Evolutionary conservation across 2,329 filamentous ascomycete genomes (phyloP), one percentile per base, ranked within the genome.

Genomic region (Clonostachys byssicola): DNA sequence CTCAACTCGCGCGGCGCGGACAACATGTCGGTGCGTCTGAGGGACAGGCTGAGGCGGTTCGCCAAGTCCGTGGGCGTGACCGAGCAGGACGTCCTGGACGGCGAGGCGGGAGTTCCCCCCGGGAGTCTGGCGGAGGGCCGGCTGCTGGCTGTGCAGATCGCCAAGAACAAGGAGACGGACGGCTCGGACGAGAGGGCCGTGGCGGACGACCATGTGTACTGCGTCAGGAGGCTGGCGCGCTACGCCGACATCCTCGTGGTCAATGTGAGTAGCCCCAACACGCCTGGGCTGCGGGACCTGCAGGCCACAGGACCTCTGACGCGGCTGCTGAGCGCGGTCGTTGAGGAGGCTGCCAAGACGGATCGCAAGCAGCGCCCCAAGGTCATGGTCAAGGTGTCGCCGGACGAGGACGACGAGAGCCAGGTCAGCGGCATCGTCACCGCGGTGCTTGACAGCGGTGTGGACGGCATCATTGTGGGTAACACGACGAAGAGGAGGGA

Each of bases 371-470:
- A 77, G 1, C 88, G 86, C 60, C 68, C 68, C 45, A 63, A 60
- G 52, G 89, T 99, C 49, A 96, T 99, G 89, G 94, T 99, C 59
- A 99, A 99, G 73, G 92, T 99, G 17, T 95, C 89, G 49, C 94
- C 94, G 0, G 94, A 99, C 57, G 94, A 97, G 69, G 90, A 96
- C 63, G 83, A 86, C 17, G 84, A 91, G 45, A 74, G 83, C 47
- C 91, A 99, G 63, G 81, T 99, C 51, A 79, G 85, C 40, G 94
- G 92, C 9, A 95, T 99, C 47, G 92, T 90, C 51, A 81, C 91
- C 56, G 92, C 92, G 0, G 85, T 96, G 12, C 87, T 83, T 74
- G 75, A 76, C 55, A 90, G 88, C 50, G 92, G 92, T 7, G 92
- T 97, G 3, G 92, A 96, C 57, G 94, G 94, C 30, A 83, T 99